Base-by-base conservation (phyloP, 2,329 filamentous ascomycete species). In the Aspergillus ibericus region DNA sequence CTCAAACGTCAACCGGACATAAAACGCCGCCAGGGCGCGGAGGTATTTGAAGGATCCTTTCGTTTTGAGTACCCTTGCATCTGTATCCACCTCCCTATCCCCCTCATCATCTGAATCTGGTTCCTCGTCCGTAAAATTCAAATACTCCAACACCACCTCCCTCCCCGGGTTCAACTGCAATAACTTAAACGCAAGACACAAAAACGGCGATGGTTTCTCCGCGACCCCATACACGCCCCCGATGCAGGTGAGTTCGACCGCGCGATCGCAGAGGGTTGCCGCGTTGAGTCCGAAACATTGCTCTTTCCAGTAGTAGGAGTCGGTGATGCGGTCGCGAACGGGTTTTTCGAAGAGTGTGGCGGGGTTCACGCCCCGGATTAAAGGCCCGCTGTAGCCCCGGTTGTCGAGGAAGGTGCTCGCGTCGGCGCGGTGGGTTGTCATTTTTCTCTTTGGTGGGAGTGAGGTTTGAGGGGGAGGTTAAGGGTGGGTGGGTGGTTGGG, bases 291-390 rank as follows among this genome's bases (percentile, higher is more conserved):
- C 95, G 77, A 98, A 99, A 75, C 95, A 97, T 79, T 97, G 93
- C 78, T 98, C 95, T 77, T 97, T 97, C 90, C 92, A 99, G 81
- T 96, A 99, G 79, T 96, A 96, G 54, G 88, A 91, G 72, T 96
- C 92, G 66, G 93, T 87, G 76, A 99, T 97, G 72, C 95, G 92
- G 78, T 99, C 95, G 72, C 91, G 90, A 65, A 97, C 92, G 40
- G 92, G 90, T 75, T 96, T 96, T 77, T 98, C 93, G 83, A 98
- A 90, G 60, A 98, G 90, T 4, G 90, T 93, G n/a, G 92, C 91
- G 0, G 93, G 93, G 78, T 97, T 97, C 70, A 96, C 89, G 60
- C 92, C 92, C 73, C 93, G 92, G 63, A 95, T 88, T 20, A 96
- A 85, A 35, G 87, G 78, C 47, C 88, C 90, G 12, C 80, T 82